Evolutionary conservation across 1,284 basidiomycete species (phyloP).

Genomic region (Microbotryum intermedium): DNA sequence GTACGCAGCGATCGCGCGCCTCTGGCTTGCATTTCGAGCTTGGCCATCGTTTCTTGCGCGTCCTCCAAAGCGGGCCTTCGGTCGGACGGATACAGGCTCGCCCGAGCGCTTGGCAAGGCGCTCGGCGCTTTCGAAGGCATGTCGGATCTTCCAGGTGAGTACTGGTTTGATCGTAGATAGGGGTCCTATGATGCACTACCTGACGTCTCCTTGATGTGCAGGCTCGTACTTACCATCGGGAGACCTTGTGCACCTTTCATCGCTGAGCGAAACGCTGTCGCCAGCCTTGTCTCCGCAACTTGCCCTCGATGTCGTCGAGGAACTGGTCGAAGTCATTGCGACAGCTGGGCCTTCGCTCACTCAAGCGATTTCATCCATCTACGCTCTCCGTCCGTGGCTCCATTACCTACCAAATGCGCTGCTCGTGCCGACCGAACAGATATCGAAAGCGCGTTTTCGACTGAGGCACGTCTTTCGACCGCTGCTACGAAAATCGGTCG

Average conservation of each 20-base stretch:
- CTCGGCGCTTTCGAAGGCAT: slow-evolving; percentile 68
- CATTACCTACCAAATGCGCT: slow-evolving; percentile 60
- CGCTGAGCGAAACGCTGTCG: slow-evolving; percentile 63
- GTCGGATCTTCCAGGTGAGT: not conserved
- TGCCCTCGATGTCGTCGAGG: slow-evolving; percentile 75
- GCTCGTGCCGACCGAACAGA: slow-evolving; percentile 55
- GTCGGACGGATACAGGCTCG: slow-evolving; percentile 63
- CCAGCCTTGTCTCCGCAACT: slow-evolving; percentile 59
- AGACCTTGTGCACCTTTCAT: slow-evolving; percentile 53
- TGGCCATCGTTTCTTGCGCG: slow-evolving; percentile 36
- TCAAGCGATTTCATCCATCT: slow-evolving; percentile 54
- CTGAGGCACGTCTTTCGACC: slow-evolving; percentile 67
- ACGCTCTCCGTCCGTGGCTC: slow-evolving; percentile 79
- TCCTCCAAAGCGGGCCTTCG: slow-evolving; percentile 65
- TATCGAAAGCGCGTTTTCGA: slow-evolving; percentile 22
- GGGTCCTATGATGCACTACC: not conserved
- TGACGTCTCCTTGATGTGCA: slow-evolving; percentile 43
- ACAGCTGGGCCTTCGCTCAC: slow-evolving; percentile 39
- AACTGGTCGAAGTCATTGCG: slow-evolving; percentile 58
- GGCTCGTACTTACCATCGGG: slow-evolving; percentile 68
- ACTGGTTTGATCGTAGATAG: too few species aligned
- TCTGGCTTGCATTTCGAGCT: too few species aligned
- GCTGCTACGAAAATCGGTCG: slow-evolving; percentile 63
- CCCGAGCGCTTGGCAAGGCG: slow-evolving; percentile 59
- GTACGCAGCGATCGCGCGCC: too few species aligned